Percentiles rank a stretch among this genome's conserved stretches.
Conservation (phyloP, 495 filamentous ascomycete species). For the Cercophora scortea region DNA sequence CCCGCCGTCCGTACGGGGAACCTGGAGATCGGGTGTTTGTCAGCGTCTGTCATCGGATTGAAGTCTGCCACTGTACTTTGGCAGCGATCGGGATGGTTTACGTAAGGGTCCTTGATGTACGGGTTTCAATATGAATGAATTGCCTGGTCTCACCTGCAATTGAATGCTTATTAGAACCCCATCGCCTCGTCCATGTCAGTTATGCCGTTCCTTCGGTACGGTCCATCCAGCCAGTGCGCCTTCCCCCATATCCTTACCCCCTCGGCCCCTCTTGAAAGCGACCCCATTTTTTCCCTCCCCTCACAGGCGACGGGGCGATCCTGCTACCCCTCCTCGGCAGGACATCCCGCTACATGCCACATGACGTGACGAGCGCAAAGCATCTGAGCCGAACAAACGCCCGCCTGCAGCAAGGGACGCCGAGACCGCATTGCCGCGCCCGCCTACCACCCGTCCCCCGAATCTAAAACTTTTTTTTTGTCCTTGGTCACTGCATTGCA, state of each 20-base stretch:
- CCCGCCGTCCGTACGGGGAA: background rate
- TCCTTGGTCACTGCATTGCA: background rate
- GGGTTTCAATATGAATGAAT: too few relatives aligned
- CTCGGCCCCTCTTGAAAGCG: too few relatives aligned
- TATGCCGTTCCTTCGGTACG: too few relatives aligned
- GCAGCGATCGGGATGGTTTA: background rate
- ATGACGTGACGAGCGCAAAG: background rate
- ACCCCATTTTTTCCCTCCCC: too few relatives aligned
- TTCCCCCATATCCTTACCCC: too few relatives aligned
- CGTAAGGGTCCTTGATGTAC: background rate
- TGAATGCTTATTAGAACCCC: too few relatives aligned
- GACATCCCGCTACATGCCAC: background rate
- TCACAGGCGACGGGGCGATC: too few relatives aligned
- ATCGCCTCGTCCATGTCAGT: too few relatives aligned
- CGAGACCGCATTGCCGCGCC: background rate
- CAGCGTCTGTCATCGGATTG: conserved; percentile 4
- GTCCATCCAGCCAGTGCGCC: too few relatives aligned
- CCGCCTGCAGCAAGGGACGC: background rate
- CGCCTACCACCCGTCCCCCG: background rate
- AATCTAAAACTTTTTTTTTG: background rate
- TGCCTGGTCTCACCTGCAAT: too few relatives aligned
- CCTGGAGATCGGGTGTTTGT: conserved; percentile 11
- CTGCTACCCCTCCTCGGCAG: background rate
- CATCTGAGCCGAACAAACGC: background rate
- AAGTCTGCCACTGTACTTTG: background rate